A percentile compares a stretch with the other conserved stretches of the same genome.
These are phyloP conservation scores for Thermothielavioides terrestris DNA, from an alignment of 495 filamentous ascomycete species.

Conservation along the genomic window DNA sequence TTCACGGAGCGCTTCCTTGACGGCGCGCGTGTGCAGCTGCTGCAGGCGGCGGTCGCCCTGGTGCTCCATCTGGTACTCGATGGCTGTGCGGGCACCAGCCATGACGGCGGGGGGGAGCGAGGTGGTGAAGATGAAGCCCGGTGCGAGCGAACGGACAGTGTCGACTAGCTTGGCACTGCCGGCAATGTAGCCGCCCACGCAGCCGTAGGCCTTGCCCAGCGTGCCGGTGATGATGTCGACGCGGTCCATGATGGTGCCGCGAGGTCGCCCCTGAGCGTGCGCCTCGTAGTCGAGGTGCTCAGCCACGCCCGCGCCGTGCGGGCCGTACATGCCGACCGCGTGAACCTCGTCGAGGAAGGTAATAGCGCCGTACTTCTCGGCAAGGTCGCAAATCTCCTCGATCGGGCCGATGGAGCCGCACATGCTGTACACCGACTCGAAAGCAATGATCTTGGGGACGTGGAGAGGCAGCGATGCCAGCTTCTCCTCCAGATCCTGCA, in stretches of 20 bases:
- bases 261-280: slow-evolving; percentile 53
- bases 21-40: slow-evolving; percentile 88
- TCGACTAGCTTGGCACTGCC: slow-evolving; percentile 84
- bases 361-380: slow-evolving; percentile 94
- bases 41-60: slow-evolving; percentile 80
- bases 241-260: slow-evolving; percentile 87
- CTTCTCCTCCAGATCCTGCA: slow-evolving; percentile 82
- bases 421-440: slow-evolving; percentile 98
- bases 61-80: slow-evolving; percentile 80
- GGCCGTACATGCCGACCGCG: slow-evolving; percentile 98
- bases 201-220: slow-evolving; percentile 94
- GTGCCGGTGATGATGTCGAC: slow-evolving; percentile 97
- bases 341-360: slow-evolving; percentile 98
- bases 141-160: slow-evolving; percentile 89
- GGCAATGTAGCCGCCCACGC: slow-evolving; percentile 95
- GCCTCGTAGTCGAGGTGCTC: slow-evolving; percentile 95
- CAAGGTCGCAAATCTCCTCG: slow-evolving; percentile 87
- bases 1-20: slow-evolving; percentile 68
- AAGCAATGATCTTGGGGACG: slow-evolving; percentile 94
- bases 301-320: slow-evolving; percentile 90
- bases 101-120: slow-evolving; percentile 92
- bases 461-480: slow-evolving; percentile 75
- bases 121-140: slow-evolving; percentile 98
- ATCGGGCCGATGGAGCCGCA: slow-evolving; percentile 96
- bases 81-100: slow-evolving; percentile 86